Evolutionary conservation across 306 rosid species (phyloP).

Genomic region (Cicer arietinum): DNA sequence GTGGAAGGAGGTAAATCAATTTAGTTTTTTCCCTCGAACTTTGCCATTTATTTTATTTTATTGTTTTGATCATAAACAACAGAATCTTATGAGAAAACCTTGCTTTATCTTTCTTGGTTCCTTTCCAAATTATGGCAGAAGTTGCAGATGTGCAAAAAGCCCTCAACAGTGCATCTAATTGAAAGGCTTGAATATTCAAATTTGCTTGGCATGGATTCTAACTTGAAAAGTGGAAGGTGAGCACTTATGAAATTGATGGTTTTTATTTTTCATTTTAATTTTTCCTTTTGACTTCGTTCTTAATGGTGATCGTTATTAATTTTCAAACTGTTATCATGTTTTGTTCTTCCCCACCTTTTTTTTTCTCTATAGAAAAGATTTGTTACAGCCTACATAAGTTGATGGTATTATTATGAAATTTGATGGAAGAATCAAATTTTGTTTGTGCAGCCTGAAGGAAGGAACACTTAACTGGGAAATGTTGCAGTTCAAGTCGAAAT

Average conservation of each 20-base stretch:
- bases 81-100: conserved; percentile 28
- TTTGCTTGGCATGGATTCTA: conserved; percentile 81
- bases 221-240: conserved; percentile 84
- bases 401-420: conserved; percentile 3
- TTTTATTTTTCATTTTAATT: conserved; percentile 26
- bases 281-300: neutral
- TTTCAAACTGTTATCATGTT: conserved; percentile 23
- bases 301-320: conserved; percentile 13
- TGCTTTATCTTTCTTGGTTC: conserved; percentile 28
- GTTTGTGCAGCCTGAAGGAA: conserved; percentile 73
- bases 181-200: conserved; percentile 83
- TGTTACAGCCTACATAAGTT: neutral
- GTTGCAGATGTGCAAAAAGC: conserved; percentile 72
- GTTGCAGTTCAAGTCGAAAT: conserved; percentile 87
- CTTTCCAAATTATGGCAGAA: conserved; percentile 57
- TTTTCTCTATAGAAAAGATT: neutral
- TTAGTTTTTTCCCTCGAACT: conserved; percentile 10
- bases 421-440: conserved; percentile 29
- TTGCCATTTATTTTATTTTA: conserved; percentile 6
- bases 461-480: conserved; percentile 92
- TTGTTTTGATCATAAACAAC: conserved; percentile 36
- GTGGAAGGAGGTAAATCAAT: conserved; percentile 82
- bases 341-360: neutral
- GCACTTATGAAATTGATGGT: conserved; percentile 34
- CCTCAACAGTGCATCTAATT: conserved; percentile 72